Base-by-base conservation (phyloP, 2,329 filamentous ascomycete genomes). In the Fusarium goolgardi region DNA sequence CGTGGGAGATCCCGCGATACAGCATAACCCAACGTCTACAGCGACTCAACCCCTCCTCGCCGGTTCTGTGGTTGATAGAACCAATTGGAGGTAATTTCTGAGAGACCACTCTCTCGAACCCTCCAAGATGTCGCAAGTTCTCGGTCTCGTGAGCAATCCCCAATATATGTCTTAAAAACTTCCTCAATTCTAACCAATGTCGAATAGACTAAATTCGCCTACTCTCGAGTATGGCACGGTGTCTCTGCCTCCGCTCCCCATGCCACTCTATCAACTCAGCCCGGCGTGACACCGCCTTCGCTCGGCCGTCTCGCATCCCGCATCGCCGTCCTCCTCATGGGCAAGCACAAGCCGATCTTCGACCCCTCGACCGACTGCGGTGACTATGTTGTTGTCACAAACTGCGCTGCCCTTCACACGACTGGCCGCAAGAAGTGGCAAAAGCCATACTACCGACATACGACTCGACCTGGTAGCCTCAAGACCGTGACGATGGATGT, bases 341-440 rank as follows among this genome's bases (percentile, higher is more conserved):
- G 96, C 82, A 99, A 99, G 85, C 91, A 99, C 86, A 99, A 99
- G 83, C 96, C 96, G 23, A 97, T 96, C 80, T 99, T 90, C 83
- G 93, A 98, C 81, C 96, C 96, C 2, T 97, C 94, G 23, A 97
- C 94, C 65, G 96, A 99, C 85, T 98, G 96, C 85, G 96, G 96
- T 73, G 96, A 99, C 88, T 99, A 99, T 80, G 94, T 99, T 15
- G 95, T 99, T 1, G 94, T 96, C 52, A 93, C 93, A 37, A 90
- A 94, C 79, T 98, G 96, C 84, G 87, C 91, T 40, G 90, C 95
- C 47, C 85, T 99, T 50, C 90, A 94, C 82, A 91, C 90, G 2
- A 98, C 96, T 10, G 96, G 96, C 71, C 92, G 92, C 78, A 99
- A 99, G 84, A 91, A 90, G 78, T 90, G 88, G 81, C 93, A 97